These are phyloP conservation scores for Arthrobotrys megalospora DNA, from an alignment of 2,329 filamentous ascomycete species.

Conservation along the genomic window DNA sequence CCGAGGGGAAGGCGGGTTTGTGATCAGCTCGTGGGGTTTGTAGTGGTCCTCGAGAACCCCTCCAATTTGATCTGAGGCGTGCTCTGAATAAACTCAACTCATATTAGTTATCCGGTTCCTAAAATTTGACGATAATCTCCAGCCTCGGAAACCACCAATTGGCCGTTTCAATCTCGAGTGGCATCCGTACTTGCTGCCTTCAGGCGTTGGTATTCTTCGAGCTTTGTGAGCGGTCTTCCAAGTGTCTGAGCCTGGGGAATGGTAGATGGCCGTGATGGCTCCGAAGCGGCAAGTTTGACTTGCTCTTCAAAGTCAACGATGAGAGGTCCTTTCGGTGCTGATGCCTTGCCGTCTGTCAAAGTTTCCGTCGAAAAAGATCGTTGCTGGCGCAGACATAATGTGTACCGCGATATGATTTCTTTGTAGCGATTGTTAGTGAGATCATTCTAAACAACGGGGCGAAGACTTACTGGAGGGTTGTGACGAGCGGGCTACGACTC, in stretches of 20 bases:
- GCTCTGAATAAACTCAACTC: neutral
- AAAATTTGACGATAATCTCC: neutral
- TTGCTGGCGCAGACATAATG: constrained; percentile 7
- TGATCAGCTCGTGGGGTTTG: constrained; percentile 76
- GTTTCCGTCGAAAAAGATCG: constrained; percentile 37
- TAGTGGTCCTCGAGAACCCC: constrained; percentile 72
- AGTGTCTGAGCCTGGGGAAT: neutral
- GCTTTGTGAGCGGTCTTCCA: constrained; percentile 22
- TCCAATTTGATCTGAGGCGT: constrained; percentile 58
- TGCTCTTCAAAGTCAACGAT: constrained; percentile 53
- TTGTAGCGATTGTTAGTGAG: neutral
- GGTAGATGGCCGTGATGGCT: neutral
- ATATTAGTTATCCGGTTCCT: constrained; percentile 15
- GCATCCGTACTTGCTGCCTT: constrained; percentile 49
- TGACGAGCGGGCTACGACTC: constrained; percentile 34
- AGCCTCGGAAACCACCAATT: neutral
- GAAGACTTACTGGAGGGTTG: constrained; percentile 33
- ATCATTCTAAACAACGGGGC: neutral
- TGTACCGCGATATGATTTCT: constrained; percentile 32
- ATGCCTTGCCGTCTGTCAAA: constrained; percentile 2
- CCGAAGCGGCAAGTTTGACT: constrained; percentile 19
- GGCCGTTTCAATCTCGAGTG: neutral
- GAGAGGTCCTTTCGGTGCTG: constrained; percentile 35
- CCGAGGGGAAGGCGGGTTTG: constrained; percentile 80
- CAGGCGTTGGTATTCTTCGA: constrained; percentile 37